phyloP scores from a whole-genome alignment of 2,329 filamentous ascomycete genomes.

The Fusarium newnesense region DNA sequence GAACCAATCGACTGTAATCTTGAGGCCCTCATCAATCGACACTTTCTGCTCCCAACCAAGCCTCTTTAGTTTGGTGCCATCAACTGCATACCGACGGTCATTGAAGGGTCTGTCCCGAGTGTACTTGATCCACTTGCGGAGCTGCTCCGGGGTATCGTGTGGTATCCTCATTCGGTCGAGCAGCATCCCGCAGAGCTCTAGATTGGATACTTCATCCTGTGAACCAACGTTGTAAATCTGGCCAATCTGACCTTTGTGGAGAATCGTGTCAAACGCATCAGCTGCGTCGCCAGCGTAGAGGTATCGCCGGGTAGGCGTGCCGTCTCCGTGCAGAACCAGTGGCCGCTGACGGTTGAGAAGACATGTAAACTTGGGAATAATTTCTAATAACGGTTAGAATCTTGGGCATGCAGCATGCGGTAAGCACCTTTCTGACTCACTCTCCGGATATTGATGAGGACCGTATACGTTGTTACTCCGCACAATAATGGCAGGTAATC shows the following conservation, averaged over 20 bases:
- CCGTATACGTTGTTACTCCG: conserved; percentile 88
- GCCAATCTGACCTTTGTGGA: conserved; percentile 79
- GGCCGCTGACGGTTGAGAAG: conserved; percentile 73
- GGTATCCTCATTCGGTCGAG: conserved; percentile 70
- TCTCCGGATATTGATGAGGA: conserved; percentile 85
- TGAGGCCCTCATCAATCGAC: conserved; percentile 70
- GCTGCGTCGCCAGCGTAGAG: conserved; percentile 83
- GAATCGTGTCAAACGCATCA: conserved; percentile 84
- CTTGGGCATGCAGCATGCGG: not conserved
- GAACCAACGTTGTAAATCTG: conserved; percentile 88
- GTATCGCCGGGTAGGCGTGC: conserved; percentile 78
- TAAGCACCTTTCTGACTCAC: conserved; percentile 58
- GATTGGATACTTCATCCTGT: conserved; percentile 79
- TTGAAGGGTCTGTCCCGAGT: conserved; percentile 84
- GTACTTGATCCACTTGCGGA: conserved; percentile 75
- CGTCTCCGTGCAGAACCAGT: conserved; percentile 80
- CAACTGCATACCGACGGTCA: conserved; percentile 77
- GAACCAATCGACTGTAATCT: conserved; percentile 77
- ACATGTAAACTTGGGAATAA: conserved; percentile 84
- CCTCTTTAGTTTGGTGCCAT: conserved; percentile 72
- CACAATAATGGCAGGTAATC: conserved; percentile 81
- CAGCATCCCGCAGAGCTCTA: conserved; percentile 73
- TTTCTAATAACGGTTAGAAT: conserved; percentile 63
- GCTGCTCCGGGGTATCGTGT: conserved; percentile 60
- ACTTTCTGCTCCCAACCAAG: conserved; percentile 78